phyloP scores from a whole-genome alignment of 495 filamentous ascomycete species.

The Daldinia bambusicola region DNA sequence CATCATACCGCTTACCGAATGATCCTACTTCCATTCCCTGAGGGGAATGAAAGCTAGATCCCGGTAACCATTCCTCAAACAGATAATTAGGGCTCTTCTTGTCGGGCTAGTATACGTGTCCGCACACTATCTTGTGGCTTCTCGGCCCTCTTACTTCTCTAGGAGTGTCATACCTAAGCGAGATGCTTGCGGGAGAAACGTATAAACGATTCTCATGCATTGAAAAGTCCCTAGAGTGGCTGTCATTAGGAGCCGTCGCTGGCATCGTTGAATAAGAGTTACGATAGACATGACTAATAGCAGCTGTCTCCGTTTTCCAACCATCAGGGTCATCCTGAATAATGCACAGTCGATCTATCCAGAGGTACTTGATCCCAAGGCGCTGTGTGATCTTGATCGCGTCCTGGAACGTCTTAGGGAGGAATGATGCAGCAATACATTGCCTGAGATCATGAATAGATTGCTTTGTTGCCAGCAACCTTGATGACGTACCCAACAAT shows the following conservation, averaged over 20 bases:
- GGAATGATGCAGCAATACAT: slow-evolving; percentile 29
- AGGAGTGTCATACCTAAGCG: slow-evolving; percentile 12
- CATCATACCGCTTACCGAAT: slow-evolving; percentile 28
- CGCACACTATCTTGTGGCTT: slow-evolving; percentile 19
- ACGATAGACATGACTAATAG: slow-evolving; percentile 47
- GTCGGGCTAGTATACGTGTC: slow-evolving; percentile 6
- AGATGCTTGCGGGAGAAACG: slow-evolving; percentile 19
- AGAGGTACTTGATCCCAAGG: slow-evolving; percentile 47
- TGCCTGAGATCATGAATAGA: slow-evolving; percentile 20
- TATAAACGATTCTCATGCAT: slow-evolving; percentile 24
- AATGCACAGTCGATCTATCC: slow-evolving; percentile 54
- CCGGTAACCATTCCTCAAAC: slow-evolving; percentile 35
- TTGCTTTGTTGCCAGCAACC: slow-evolving; percentile 27
- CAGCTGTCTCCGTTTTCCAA: slow-evolving; percentile 44
- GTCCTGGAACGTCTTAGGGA: slow-evolving; percentile 36
- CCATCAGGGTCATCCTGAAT: slow-evolving; percentile 49
- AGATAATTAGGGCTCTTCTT: slow-evolving; percentile 16
- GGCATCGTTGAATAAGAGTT: slow-evolving; percentile 44
- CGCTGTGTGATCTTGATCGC: slow-evolving; percentile 28
- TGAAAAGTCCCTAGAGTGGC: slow-evolving; percentile 19
- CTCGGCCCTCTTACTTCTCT: slow-evolving; percentile 23
- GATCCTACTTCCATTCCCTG: slow-evolving; percentile 15
- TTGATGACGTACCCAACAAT: slow-evolving; percentile 32
- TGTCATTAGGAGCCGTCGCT: slow-evolving; percentile 30
- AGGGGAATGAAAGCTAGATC: slow-evolving; percentile 32